Evolutionary conservation across 306 rosid genomes (phyloP), one percentile per base, ranked within the genome.

Genomic region (Notholithocarpus densiflorus): DNA sequence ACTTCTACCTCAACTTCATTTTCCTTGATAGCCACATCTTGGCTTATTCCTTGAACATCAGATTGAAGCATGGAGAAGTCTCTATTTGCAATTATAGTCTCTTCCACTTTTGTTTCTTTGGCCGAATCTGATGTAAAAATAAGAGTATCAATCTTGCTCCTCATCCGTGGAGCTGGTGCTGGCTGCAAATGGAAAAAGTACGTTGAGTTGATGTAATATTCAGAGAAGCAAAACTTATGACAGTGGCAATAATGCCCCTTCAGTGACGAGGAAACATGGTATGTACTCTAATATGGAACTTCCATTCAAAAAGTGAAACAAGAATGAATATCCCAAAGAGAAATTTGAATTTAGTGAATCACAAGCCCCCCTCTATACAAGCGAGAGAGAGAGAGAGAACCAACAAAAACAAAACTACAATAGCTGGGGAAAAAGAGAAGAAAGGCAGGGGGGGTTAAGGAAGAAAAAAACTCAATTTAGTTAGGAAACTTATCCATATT

Each of bases 141-240:
- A 81, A 93, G 89, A 37, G 92, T 69, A 75, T 95, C 99, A 0
- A 95, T 84, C 90, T 91, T 95, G 88, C 96, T 88, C 87, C 88
- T 89, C 76, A 79, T 90, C 77, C 99, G 90, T 72, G 97, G 97
- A 77, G 96, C 93, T 51, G 97, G 96, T 5, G 96, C 89, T 14
- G 98, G 99, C 99, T 95, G 88, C 89, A 89, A 75, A 73, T 65
- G 55, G 74, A 80, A 85, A 65, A 48, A 51, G 11, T 60, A 76
- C 66, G 31, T 3, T 32, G 48, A 45, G 60, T 52, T 21, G 27
- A 55, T 45, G 40, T 59, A 64, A 77, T 31, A 24, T 69, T 72
- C 7, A 71, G 76, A 56, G 52, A 56, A 77, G 73, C 17, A 32
- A 1, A 23, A 19, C 18, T 74, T 62, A 27, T 31, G 68, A 60